A percentile compares a stretch with the other conserved stretches of the same genome.
Evolutionary conservation across 1,284 basidiomycete genomes (phyloP).

Genomic region (Jaminaea rosea): DNA sequence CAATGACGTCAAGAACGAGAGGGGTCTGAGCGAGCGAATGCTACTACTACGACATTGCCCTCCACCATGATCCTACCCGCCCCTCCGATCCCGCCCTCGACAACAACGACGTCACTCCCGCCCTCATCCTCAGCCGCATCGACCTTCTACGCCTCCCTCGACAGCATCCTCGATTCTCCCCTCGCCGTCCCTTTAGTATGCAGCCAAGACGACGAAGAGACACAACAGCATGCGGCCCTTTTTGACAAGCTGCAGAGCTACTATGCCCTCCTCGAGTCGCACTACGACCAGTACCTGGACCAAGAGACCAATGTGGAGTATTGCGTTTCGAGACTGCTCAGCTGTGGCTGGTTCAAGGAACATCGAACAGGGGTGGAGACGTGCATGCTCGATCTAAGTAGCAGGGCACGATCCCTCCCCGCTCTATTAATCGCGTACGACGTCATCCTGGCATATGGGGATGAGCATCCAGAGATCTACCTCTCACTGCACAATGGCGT

Average conservation of each 20-base stretch:
- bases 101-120: too few relatives aligned
- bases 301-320: conserved; percentile 23
- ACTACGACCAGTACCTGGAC: conserved; percentile 20
- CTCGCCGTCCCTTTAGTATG: too few relatives aligned
- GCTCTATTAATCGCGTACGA: conserved; percentile 70
- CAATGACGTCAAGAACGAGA: too few relatives aligned
- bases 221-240: conserved; percentile 2
- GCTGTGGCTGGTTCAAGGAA: conserved; percentile 16
- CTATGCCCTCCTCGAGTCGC: conserved; percentile 28
- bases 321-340: conserved; percentile 24
- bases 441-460: conserved; percentile 65
- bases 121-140: too few relatives aligned
- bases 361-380: conserved; percentile 20
- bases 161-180: too few relatives aligned
- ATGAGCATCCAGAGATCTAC: conserved; percentile 9
- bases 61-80: too few relatives aligned
- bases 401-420: conserved; percentile 65
- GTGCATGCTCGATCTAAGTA: conserved; percentile 19
- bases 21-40: too few relatives aligned
- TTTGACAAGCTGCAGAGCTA: conserved; percentile 20
- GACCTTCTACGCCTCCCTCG: too few relatives aligned
- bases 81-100: too few relatives aligned
- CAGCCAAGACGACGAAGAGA: conserved; percentile 5
- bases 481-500: conserved; percentile 11
- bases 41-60: too few relatives aligned